Conservation (phyloP, 2,329 filamentous ascomycete species). For the Ophiocordyceps camponoti-saundersi region DNA sequence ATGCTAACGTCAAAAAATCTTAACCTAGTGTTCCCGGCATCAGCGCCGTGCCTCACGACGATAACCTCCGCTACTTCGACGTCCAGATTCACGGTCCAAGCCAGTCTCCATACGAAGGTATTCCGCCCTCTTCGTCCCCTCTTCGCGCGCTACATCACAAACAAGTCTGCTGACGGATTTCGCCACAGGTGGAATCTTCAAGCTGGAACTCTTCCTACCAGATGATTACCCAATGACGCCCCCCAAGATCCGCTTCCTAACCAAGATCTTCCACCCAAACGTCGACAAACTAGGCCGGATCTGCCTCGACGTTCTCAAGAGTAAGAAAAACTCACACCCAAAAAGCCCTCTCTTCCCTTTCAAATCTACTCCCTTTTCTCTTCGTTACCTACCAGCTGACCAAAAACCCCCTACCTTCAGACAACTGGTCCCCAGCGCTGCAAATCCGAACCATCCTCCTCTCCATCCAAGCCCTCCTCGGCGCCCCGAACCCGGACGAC, state of each 20-base stretch:
- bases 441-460: slow-evolving; percentile 98
- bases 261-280: slow-evolving; percentile 98
- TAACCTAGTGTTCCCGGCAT: slow-evolving; percentile 93
- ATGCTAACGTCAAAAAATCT: slow-evolving; percentile 1
- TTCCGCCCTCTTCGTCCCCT: background rate
- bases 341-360: background rate
- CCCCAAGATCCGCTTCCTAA: slow-evolving; percentile 94
- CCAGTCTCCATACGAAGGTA: slow-evolving; percentile 89
- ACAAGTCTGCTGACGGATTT: background rate
- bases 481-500: slow-evolving; percentile 93
- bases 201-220: slow-evolving; percentile 90
- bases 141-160: too few species aligned
- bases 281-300: slow-evolving; percentile 96
- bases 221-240: slow-evolving; percentile 99
- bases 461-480: slow-evolving; percentile 90
- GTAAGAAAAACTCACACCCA: too few species aligned
- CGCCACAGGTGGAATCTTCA: slow-evolving; percentile 60
- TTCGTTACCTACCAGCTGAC: background rate
- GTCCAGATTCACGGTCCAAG: slow-evolving; percentile 88
- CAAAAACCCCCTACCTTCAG: slow-evolving; percentile 34
- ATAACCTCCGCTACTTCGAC: slow-evolving; percentile 96
- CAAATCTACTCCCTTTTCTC: too few species aligned
- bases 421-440: slow-evolving; percentile 96
- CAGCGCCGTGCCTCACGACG: slow-evolving; percentile 86
- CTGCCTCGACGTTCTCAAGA: slow-evolving; percentile 93